These are phyloP conservation scores for Aspergillus panamensis DNA, from an alignment of 495 filamentous ascomycete genomes.

Conservation along the genomic window DNA sequence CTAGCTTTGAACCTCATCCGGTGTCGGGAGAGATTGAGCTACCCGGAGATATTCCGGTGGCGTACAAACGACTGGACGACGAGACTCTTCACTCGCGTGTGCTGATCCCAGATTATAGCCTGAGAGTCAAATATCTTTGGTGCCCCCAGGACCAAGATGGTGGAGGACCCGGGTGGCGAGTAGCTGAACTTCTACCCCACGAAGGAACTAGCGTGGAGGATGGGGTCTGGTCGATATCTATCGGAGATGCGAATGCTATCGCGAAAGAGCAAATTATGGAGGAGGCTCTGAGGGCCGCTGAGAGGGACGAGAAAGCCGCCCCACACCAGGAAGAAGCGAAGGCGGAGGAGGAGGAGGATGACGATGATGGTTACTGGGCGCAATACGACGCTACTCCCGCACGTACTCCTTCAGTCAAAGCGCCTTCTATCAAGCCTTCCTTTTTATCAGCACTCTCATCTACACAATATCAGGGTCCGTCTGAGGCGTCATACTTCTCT, in stretches of 20 bases:
- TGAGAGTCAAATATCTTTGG: conserved; percentile 63
- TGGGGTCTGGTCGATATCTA: conserved; percentile 47
- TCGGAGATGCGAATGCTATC: conserved; percentile 50
- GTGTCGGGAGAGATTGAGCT: conserved; percentile 88
- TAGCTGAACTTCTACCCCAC: conserved; percentile 70
- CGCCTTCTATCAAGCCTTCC: conserved; percentile 49
- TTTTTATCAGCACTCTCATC: conserved; percentile 42
- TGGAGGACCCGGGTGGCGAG: conserved; percentile 71
- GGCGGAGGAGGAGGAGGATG: conserved; percentile 47
- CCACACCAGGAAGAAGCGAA: conserved; percentile 25
- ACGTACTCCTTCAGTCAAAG: conserved; percentile 58
- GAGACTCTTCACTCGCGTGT: conserved; percentile 80
- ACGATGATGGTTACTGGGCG: conserved; percentile 91
- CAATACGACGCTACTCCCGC: conserved; percentile 85
- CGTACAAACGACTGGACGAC: conserved; percentile 72
- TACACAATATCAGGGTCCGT: conserved; percentile 29
- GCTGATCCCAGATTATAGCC: conserved; percentile 48
- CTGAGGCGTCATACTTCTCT: conserved; percentile 64
- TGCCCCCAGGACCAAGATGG: conserved; percentile 64
- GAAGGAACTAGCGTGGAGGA: conserved; percentile 41
- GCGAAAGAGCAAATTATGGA: conserved; percentile 36
- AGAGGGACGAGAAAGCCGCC: conserved; percentile 24
- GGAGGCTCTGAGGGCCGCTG: conserved; percentile 35
- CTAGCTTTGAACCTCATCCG: conserved; percentile 81
- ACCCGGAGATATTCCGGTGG: conserved; percentile 57